These are phyloP conservation scores for Amylostereum areolatum DNA, from an alignment of 1,284 basidiomycete genomes.

Conservation along the genomic window DNA sequence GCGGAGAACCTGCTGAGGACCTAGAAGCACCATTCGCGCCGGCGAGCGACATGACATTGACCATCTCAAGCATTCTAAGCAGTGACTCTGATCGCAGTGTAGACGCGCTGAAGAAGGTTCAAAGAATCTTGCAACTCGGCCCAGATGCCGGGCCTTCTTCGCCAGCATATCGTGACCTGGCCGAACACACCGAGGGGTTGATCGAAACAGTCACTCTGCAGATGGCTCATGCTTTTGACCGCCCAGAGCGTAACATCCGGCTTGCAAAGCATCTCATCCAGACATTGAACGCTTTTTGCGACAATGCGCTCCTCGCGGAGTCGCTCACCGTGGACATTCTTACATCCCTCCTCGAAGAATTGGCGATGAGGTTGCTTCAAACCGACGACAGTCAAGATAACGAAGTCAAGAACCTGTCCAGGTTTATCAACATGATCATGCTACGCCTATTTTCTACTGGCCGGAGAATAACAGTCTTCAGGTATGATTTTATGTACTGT, in stretches of 20 bases:
- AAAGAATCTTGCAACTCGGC: slow-evolving; percentile 71
- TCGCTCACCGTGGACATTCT: slow-evolving; percentile 77
- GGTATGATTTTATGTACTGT: slow-evolving; percentile 42
- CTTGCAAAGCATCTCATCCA: slow-evolving; percentile 95
- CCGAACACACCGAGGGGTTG: slow-evolving; percentile 80
- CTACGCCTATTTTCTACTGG: slow-evolving; percentile 90
- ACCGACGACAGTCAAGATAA: slow-evolving; percentile 78
- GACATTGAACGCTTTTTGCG: slow-evolving; percentile 88
- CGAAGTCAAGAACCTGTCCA: slow-evolving; percentile 83
- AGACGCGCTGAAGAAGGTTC: slow-evolving; percentile 90
- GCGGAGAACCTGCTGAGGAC: slow-evolving; percentile 27
- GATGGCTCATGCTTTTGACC: slow-evolving; percentile 85
- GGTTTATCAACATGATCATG: slow-evolving; percentile 98
- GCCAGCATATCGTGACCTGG: slow-evolving; percentile 68
- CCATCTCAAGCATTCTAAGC: slow-evolving; percentile 79
- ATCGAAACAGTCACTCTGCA: slow-evolving; percentile 85
- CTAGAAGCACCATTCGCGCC: slow-evolving; percentile 9
- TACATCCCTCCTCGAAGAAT: slow-evolving; percentile 76
- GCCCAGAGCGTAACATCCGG: slow-evolving; percentile 77
- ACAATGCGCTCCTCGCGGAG: slow-evolving; percentile 76
- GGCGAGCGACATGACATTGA: slow-evolving; percentile 54
- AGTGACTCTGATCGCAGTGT: slow-evolving; percentile 83
- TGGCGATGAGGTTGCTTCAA: slow-evolving; percentile 85
- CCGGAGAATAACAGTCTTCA: slow-evolving; percentile 87
- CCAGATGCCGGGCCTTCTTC: slow-evolving; percentile 67